These are phyloP conservation scores for Hygrophorus pudorinus DNA, from an alignment of 768 basidiomycete species.

Conservation along the genomic window DNA sequence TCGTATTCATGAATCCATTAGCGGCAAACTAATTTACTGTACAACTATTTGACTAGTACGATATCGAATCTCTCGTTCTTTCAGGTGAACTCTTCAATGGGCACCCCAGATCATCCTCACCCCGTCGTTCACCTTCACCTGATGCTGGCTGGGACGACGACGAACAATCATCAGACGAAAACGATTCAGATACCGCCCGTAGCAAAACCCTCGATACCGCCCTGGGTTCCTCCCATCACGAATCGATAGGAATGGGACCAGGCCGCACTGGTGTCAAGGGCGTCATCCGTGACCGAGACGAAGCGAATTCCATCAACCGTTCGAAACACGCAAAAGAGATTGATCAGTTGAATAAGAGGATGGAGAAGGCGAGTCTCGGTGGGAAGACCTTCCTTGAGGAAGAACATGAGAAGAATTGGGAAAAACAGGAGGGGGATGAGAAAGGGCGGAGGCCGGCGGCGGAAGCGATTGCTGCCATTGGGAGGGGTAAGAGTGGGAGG, in stretches of 20 bases:
- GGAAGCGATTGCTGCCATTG: slow-evolving; percentile 15
- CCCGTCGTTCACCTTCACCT: slow-evolving; percentile 52
- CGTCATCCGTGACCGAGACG: slow-evolving; percentile 72
- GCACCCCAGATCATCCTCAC: slow-evolving; percentile 41
- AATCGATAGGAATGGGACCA: slow-evolving; percentile 75
- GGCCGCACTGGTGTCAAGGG: slow-evolving; percentile 86
- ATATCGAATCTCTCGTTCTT: slow-evolving; percentile 65
- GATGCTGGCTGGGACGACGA: slow-evolving; percentile 49
- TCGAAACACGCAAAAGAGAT: slow-evolving; percentile 30
- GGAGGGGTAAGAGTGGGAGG: slow-evolving; percentile 38
- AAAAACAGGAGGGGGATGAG: slow-evolving; percentile 18
- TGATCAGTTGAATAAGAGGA: slow-evolving; percentile 3
- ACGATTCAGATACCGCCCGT: slow-evolving; percentile 29
- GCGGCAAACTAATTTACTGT: too few relatives aligned
- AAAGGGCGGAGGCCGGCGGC: slow-evolving; percentile 34
- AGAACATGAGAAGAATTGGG: slow-evolving; percentile 39
- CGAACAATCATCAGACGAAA: slow-evolving; percentile 31
- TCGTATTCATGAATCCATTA: too few relatives aligned
- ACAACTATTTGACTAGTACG: slow-evolving; percentile 6
- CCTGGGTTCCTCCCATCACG: slow-evolving; percentile 10
- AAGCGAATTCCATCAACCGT: slow-evolving; percentile 49
- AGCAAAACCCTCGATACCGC: neutral
- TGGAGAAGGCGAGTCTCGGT: slow-evolving; percentile 45
- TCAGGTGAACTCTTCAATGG: slow-evolving; percentile 69
- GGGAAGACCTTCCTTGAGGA: slow-evolving; percentile 75